These are phyloP conservation scores for Meyerozyma athensensis DNA, from an alignment of 1,139 yeast genomes.

Conservation along the genomic window DNA sequence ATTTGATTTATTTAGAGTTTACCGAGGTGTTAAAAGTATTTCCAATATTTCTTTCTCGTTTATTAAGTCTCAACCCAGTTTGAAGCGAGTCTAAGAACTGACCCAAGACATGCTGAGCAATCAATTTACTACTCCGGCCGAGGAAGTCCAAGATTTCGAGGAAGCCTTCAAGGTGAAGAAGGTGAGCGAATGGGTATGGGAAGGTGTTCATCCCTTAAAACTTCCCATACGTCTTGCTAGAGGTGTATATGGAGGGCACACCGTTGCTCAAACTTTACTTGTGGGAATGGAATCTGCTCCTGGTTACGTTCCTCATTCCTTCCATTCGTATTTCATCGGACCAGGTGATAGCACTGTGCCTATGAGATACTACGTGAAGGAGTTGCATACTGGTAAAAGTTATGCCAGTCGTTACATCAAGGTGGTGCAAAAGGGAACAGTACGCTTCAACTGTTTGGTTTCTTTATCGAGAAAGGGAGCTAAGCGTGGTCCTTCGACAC, in stretches of 20 bases:
- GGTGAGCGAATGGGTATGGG: slow-evolving; percentile 25
- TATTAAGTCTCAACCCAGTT: too few relatives aligned
- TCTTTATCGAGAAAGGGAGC: slow-evolving; percentile 20
- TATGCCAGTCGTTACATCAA: slow-evolving; percentile 24
- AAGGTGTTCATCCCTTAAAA: slow-evolving; percentile 35
- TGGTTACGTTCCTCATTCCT: slow-evolving; percentile 29
- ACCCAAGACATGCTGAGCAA: not conserved
- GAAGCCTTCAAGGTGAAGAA: slow-evolving; percentile 35
- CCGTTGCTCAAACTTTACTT: slow-evolving; percentile 65
- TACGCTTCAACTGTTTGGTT: slow-evolving; percentile 28
- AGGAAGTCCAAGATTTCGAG: slow-evolving; percentile 23
- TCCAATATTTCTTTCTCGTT: not conserved
- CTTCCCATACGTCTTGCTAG: slow-evolving; percentile 50
- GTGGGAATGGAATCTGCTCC: slow-evolving; percentile 51
- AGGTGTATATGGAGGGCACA: slow-evolving; percentile 78
- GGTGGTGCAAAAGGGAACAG: slow-evolving; percentile 27
- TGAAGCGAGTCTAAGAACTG: too few relatives aligned
- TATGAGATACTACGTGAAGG: slow-evolving; percentile 55
- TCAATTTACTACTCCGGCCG: not conserved
- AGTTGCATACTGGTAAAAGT: slow-evolving; percentile 36
- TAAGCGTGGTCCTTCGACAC: slow-evolving; percentile 10
- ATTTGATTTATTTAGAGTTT: too few relatives aligned
- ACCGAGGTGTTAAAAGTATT: not conserved
- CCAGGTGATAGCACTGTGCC: slow-evolving; percentile 48
- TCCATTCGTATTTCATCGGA: slow-evolving; percentile 37